phyloP scores from a whole-genome alignment of 768 basidiomycete genomes.

The Xanthoconium purpureum region DNA sequence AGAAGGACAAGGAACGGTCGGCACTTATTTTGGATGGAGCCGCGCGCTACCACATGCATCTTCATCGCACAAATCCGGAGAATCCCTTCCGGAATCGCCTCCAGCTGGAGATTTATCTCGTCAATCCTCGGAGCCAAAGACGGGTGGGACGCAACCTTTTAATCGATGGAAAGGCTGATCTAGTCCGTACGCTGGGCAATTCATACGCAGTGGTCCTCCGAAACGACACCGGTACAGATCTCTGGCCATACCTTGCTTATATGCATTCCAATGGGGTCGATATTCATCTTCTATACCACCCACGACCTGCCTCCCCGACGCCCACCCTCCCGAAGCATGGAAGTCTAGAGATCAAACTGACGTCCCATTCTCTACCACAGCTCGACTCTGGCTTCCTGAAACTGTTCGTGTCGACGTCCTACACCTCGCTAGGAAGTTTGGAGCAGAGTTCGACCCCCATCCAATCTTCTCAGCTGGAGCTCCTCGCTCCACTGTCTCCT shows the following conservation, averaged over 20 bases:
- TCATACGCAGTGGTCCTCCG: slow-evolving; percentile 49
- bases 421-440: slow-evolving; percentile 46
- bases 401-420: slow-evolving; percentile 52
- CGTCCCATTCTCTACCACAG: slow-evolving; percentile 42
- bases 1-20: slow-evolving; percentile 32
- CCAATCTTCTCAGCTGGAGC: slow-evolving; percentile 15
- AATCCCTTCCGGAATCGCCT: slow-evolving; percentile 47
- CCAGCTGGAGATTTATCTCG: slow-evolving; percentile 49
- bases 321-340: slow-evolving; percentile 46
- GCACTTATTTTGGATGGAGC: slow-evolving; percentile 51
- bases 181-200: slow-evolving; percentile 40
- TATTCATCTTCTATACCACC: slow-evolving; percentile 55
- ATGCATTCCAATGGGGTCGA: slow-evolving; percentile 57
- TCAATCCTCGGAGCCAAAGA: slow-evolving; percentile 45
- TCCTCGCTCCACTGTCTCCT: slow-evolving; percentile 1
- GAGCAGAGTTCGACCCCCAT: slow-evolving; percentile 40
- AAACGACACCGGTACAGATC: slow-evolving; percentile 48
- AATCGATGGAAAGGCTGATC: slow-evolving; percentile 44
- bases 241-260: slow-evolving; percentile 63
- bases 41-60: slow-evolving; percentile 57
- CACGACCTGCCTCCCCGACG: slow-evolving; percentile 34
- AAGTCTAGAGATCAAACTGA: slow-evolving; percentile 37
- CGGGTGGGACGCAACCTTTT: slow-evolving; percentile 47
- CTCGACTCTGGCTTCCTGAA: slow-evolving; percentile 54
- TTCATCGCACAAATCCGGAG: slow-evolving; percentile 48